Evolutionary conservation across 164 flowering plant genomes (phyloP), one percentile per base, ranked within the genome.

Genomic region (Annona cherimola): DNA sequence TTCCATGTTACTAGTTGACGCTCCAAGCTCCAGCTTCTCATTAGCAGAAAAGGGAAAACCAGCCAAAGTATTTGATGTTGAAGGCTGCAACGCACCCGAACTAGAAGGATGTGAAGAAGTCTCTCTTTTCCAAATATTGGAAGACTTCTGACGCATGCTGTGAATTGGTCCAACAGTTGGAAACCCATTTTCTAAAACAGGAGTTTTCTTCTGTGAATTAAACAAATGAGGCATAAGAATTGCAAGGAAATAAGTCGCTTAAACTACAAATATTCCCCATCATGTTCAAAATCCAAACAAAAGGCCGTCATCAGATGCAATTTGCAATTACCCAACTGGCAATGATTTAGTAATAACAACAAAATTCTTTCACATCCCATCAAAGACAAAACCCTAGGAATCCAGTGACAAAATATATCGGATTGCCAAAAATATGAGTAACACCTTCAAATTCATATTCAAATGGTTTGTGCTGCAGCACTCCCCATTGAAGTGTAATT

Each of bases 161-260:
- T 93, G 92, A 45, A 88, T 81, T 45, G 99, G 94, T 69, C 97
- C 97, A 43, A 79, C 85, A 2, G 96, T 86, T 73, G 89, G 87
- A 79, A 69, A 75, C 40, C 71, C 81, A 69, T 73, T 77, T 63
- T 82, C 78, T 41, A 71, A 64, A 41, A 61, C 45, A 39, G 78
- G 77, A 66, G 54, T 75, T 68, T 80, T 69, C 63, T 71, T 83
- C 46, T 44, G 75, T 80, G 46, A 73, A 81, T 81, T 66, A 60
- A 45, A 41, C 70, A 59, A 63, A 45, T 46, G 20, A 41, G 65
- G 20, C 39, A 71, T 40, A 44, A 50, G 59, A 67, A 69, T 40
- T n/a, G n/a, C 3, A 68, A 35, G 35, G 35, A 16, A 46, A 40
- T 41, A 11, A 64, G 67, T 14, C 14, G 61, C 61, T 6, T 57